phyloP scores from a whole-genome alignment of 179 eudicot genomes.

The Beta macrorhiza region DNA sequence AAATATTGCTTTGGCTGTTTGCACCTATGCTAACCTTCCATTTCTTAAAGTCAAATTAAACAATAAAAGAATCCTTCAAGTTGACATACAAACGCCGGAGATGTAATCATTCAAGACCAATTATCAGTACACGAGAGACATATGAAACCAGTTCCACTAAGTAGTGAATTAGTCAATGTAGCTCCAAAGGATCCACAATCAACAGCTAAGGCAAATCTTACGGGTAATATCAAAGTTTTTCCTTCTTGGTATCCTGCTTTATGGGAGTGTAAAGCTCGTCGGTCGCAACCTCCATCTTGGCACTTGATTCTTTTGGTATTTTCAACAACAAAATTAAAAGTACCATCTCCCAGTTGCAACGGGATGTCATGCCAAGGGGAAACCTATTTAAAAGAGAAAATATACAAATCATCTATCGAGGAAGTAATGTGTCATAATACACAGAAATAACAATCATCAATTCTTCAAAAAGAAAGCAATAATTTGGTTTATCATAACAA shows the following conservation, averaged over 20 bases:
- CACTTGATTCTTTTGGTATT: constrained; percentile 94
- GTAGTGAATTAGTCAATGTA: neutral
- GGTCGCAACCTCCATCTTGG: constrained; percentile 99
- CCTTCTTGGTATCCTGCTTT: constrained; percentile 96
- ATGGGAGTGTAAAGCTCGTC: constrained; percentile 88
- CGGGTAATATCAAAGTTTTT: constrained; percentile 96
- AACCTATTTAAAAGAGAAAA: constrained; percentile 47
- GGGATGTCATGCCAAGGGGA: constrained; percentile 99
- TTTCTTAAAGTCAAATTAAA: neutral
- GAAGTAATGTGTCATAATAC: neutral
- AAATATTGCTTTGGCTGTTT: neutral
- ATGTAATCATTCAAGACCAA: too few relatives aligned
- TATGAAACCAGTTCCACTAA: neutral
- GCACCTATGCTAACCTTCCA: neutral
- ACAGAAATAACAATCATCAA: neutral
- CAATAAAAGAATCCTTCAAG: neutral
- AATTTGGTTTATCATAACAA: neutral
- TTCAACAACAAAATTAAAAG: constrained; percentile 84
- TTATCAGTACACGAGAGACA: too few relatives aligned
- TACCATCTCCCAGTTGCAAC: constrained; percentile 79
- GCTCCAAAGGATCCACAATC: neutral
- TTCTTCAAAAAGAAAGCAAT: neutral
- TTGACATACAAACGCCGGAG: neutral
- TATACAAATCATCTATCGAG: neutral
- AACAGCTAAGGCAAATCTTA: constrained; percentile 38